Base-by-base conservation (phyloP, 2,329 filamentous ascomycete genomes). In the Didymella arachidicola region DNA sequence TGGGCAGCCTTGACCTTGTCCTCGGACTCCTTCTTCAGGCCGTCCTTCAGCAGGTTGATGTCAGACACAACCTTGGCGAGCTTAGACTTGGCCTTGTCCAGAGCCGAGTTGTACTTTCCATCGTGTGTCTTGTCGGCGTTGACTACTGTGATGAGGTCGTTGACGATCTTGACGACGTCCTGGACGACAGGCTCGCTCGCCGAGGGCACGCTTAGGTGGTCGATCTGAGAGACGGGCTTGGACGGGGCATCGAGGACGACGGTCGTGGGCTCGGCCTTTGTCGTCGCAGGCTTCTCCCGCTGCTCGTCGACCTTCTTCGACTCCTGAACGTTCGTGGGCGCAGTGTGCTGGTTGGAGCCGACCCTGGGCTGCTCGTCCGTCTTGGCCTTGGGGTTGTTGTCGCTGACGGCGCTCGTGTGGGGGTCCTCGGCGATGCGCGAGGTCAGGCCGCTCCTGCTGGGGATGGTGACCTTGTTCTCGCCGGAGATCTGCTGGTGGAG, bases 161-260 rank as follows among this genome's bases (percentile, higher is more conserved):
- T 99, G 69, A 99, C 85, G 80, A 97, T 94, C 80, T 92, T 94
- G 59, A 96, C 92, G 6, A 99, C 83, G 71, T 98, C 92, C 78
- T 97, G 93, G 22, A 98, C 91, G 34, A 97, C 85, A 27, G 92
- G 91, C 75, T 98, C 94, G 59, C 88, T 87, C 52, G 90, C 92
- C 69, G 92, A 86, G 53, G 86, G 84, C 25, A 96, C 85, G 49
- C 85, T 85, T 58, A 97, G 81, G 61, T 93, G 87, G 72, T 97
- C 91, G 67, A 98, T 92, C 16, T 87, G 86, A 60, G 87, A 72
- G 39, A 72, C 62, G n/a, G 74, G 61, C 25, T 27, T 48, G 18
- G 70, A 61, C 3, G 68, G 44, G 27, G 67, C 59, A 6, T 65
- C 52, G n/a, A 55, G 39, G 4, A 62, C 34, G 3, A 60, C 41